Percentiles rank a stretch among this genome's conserved stretches.
Evolutionary conservation across 495 filamentous ascomycete genomes (phyloP).

Genomic region (Aspergillus conjunctus): DNA sequence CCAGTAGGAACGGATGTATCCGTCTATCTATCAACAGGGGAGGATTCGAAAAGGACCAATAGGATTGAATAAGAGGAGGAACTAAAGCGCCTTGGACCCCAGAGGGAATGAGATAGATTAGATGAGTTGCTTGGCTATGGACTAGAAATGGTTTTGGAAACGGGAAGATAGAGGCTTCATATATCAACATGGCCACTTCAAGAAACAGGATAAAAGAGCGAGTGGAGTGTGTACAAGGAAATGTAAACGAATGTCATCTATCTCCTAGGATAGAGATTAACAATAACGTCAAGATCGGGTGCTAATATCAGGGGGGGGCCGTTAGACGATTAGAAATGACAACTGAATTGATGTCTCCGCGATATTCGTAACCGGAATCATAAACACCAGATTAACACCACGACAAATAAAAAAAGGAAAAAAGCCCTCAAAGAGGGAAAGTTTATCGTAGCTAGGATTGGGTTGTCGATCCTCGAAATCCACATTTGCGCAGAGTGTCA

Average conservation of each 20-base stretch:
- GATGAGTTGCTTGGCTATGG: slow-evolving; percentile 13
- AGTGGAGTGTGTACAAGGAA: neutral
- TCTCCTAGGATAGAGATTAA: slow-evolving; percentile 16
- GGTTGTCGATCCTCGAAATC: slow-evolving; percentile 1
- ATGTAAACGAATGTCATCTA: slow-evolving; percentile 18
- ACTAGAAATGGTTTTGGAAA: neutral
- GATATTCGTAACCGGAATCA: slow-evolving; percentile 19
- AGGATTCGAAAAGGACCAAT: slow-evolving; percentile 8
- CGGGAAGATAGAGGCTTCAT: neutral
- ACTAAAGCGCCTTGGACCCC: neutral
- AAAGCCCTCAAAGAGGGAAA: neutral
- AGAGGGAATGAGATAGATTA: slow-evolving; percentile 4
- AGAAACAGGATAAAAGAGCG: no score
- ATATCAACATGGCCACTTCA: slow-evolving; percentile 10
- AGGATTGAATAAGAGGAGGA: neutral
- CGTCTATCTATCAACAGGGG: slow-evolving; percentile 10
- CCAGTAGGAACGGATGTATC: slow-evolving; percentile 6
- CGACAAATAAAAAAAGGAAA: neutral
- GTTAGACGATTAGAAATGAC: slow-evolving; percentile 17
- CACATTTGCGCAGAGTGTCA: neutral
- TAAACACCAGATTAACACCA: slow-evolving; percentile 11
- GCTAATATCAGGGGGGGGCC: slow-evolving; percentile 10
- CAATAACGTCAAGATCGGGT: slow-evolving; percentile 9
- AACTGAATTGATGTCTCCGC: slow-evolving; percentile 16
- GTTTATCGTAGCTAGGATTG: neutral